Percentiles rank a stretch among this genome's conserved stretches.
phyloP scores from a whole-genome alignment of 1,284 basidiomycete genomes.

The Pyrrhoderma noxium region DNA sequence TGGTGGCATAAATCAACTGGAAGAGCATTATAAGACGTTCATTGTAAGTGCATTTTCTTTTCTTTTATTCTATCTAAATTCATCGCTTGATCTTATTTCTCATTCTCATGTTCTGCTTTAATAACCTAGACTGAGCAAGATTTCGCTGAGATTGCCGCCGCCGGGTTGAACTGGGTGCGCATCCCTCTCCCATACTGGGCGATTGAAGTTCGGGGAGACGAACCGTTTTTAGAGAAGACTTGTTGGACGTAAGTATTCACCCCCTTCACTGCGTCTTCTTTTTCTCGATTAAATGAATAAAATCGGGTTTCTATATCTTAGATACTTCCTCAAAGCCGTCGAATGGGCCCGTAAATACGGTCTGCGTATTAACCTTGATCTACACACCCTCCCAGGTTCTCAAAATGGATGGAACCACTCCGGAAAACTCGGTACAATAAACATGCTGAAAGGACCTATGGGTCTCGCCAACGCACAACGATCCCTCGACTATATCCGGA shows the following conservation, averaged over 20 bases:
- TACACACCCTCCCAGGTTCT: constrained; percentile 69
- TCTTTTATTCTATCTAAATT: too few relatives aligned
- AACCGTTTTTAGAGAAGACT: constrained; percentile 51
- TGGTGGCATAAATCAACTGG: constrained; percentile 52
- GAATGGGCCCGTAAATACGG: constrained; percentile 97
- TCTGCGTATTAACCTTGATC: constrained; percentile 84
- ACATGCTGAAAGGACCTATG: constrained; percentile 50
- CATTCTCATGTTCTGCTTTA: too few relatives aligned
- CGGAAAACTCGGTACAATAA: constrained; percentile 59
- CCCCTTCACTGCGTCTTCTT: constrained; percentile 31
- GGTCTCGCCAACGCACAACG: constrained; percentile 79
- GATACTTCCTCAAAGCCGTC: constrained; percentile 85
- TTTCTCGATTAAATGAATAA: not conserved
- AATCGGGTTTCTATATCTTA: constrained; percentile 22
- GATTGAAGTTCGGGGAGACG: constrained; percentile 54
- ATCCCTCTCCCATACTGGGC: constrained; percentile 81
- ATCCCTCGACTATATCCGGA: constrained; percentile 82
- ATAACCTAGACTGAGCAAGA: constrained; percentile 87
- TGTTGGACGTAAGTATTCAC: constrained; percentile 46
- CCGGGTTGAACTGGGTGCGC: constrained; percentile 76
- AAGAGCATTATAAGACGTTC: constrained; percentile 85
- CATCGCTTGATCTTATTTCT: too few relatives aligned
- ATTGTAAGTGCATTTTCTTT: constrained; percentile 34
- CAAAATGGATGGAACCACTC: constrained; percentile 83
- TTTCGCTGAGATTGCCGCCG: constrained; percentile 86